These are phyloP conservation scores for Suillus cothurnatus DNA, from an alignment of 768 basidiomycete genomes.

Conservation along the genomic window DNA sequence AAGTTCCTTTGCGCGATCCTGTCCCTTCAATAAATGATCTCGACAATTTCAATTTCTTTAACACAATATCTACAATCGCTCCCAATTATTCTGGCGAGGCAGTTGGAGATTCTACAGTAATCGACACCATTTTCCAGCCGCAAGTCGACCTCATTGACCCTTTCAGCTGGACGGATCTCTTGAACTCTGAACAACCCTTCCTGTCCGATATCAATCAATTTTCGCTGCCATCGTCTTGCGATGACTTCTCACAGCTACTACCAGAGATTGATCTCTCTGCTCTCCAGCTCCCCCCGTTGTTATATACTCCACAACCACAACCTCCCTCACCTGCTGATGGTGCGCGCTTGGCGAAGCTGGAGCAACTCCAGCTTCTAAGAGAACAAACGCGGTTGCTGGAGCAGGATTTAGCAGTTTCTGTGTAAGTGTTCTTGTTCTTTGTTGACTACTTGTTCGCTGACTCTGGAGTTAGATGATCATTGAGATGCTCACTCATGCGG, in stretches of 20 bases:
- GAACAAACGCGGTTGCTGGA: conserved; percentile 37
- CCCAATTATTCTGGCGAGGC: not conserved
- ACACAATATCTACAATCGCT: not conserved
- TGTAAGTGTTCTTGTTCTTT: conserved; percentile 11
- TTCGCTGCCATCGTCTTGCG: not conserved
- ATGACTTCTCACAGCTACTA: conserved; percentile 12
- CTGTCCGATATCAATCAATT: not conserved
- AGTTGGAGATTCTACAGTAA: not conserved
- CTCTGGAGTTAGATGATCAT: not conserved
- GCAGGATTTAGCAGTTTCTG: conserved; percentile 27
- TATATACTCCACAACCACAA: not conserved
- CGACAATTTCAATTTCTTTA: not conserved
- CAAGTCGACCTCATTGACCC: not conserved
- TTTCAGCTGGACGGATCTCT: not conserved
- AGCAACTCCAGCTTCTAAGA: conserved; percentile 35
- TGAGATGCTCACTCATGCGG: not conserved
- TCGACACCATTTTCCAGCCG: not conserved
- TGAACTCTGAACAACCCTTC: not conserved
- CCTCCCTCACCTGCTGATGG: not conserved
- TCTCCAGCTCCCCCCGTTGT: conserved; percentile 22
- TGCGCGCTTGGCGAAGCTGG: conserved; percentile 33
- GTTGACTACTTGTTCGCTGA: not conserved
- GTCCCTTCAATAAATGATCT: not conserved
- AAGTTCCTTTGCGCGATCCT: not conserved
- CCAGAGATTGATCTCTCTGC: conserved; percentile 29